Evolutionary conservation across 2,329 filamentous ascomycete genomes (phyloP).

Genomic region (Allantophomopsis cytisporea): DNA sequence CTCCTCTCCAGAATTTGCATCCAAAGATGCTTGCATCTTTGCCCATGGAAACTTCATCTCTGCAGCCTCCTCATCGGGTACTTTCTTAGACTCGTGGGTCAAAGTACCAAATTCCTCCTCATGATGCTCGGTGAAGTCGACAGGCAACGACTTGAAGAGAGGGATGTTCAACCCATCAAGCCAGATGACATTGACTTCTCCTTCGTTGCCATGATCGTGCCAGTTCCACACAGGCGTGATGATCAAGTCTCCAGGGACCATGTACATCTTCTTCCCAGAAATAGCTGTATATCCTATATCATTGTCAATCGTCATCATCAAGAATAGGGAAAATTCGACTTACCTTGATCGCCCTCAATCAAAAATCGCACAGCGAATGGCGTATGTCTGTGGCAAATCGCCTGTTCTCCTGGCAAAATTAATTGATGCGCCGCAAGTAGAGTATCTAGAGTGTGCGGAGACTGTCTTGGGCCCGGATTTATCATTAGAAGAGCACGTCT

Average conservation of each 20-base stretch:
- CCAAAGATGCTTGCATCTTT: slow-evolving; percentile 21
- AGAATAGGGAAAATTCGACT: not conserved
- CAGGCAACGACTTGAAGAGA: slow-evolving; percentile 24
- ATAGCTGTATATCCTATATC: slow-evolving; percentile 29
- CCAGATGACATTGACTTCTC: slow-evolving; percentile 29
- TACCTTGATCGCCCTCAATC: slow-evolving; percentile 1
- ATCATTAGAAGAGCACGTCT: slow-evolving; percentile 1
- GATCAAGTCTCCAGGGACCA: slow-evolving; percentile 29
- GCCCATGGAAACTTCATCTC: slow-evolving; percentile 21
- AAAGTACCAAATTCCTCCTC: slow-evolving; percentile 21
- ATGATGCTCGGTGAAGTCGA: slow-evolving; percentile 30
- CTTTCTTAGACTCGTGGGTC: slow-evolving; percentile 12
- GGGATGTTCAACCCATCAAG: slow-evolving; percentile 30
- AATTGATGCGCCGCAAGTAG: slow-evolving; percentile 1
- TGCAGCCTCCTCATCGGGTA: not conserved
- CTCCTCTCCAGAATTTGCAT: slow-evolving; percentile 9
- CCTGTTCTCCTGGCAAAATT: slow-evolving; percentile 1
- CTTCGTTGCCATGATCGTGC: slow-evolving; percentile 33
- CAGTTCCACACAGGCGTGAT: slow-evolving; percentile 32
- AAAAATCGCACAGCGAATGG: slow-evolving; percentile 2
- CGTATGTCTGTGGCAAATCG: not conserved
- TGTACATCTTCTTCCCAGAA: slow-evolving; percentile 24
- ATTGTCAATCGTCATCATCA: not conserved
- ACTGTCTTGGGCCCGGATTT: not conserved
- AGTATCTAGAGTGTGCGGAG: slow-evolving; percentile 1